Evolutionary conservation across 345 rosid genomes (phyloP).

Genomic region (Euphorbia pulcherrima): DNA sequence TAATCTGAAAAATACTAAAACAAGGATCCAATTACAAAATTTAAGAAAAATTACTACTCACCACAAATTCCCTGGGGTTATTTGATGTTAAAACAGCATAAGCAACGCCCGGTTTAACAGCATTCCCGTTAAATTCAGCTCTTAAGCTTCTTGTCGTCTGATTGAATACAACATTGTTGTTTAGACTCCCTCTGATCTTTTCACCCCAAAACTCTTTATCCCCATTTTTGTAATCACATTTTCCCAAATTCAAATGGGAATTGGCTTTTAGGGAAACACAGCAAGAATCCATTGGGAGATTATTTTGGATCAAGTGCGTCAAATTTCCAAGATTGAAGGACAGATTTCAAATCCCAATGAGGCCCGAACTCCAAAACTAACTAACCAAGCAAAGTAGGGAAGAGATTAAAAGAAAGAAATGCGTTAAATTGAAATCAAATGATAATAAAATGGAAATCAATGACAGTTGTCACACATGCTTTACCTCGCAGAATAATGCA

Average conservation of each 20-base stretch:
- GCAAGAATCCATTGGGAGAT: conserved; percentile 61
- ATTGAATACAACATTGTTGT: conserved; percentile 27
- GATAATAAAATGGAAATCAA: conserved; percentile 7
- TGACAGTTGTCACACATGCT: conserved; percentile 30
- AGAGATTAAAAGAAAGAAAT: conserved; percentile 36
- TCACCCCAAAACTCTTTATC: conserved; percentile 57
- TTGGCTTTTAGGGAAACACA: conserved; percentile 41
- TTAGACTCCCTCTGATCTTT: conserved; percentile 44
- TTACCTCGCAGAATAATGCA: conserved; percentile 16
- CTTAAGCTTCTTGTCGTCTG: conserved; percentile 33
- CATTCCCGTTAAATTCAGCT: conserved; percentile 33
- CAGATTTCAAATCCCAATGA: conserved; percentile 18
- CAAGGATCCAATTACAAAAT: not conserved
- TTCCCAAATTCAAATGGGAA: conserved; percentile 31
- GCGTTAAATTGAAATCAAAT: not conserved
- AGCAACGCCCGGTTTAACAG: conserved; percentile 49
- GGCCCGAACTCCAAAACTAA: conserved; percentile 24
- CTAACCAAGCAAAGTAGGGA: conserved; percentile 49
- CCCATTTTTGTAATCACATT: conserved; percentile 30
- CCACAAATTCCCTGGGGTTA: conserved; percentile 54
- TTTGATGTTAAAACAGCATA: conserved; percentile 64
- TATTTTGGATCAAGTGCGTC: conserved; percentile 14
- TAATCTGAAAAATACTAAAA: not conserved
- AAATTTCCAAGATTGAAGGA: conserved; percentile 8
- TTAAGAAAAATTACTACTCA: conserved; percentile 43